A percentile compares a stretch with the other conserved stretches of the same genome.
Conservation (phyloP, 176 grass and related monocot genomes). For the Oryza officinalis region DNA sequence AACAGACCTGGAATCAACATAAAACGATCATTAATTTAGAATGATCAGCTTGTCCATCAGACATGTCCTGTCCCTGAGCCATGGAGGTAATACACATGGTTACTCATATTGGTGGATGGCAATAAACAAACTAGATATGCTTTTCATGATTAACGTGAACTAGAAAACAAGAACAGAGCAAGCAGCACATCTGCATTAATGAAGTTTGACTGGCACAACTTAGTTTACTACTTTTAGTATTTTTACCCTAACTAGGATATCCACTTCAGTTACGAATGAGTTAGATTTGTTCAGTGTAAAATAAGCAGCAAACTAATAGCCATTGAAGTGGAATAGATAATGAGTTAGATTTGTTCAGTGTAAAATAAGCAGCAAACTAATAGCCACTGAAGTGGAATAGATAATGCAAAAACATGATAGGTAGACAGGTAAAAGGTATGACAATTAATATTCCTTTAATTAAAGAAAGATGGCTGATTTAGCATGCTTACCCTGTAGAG, state of each 20-base stretch:
- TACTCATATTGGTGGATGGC: neutral
- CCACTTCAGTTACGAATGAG: neutral
- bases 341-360: neutral
- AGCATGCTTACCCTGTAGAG: slow-evolving; percentile 40
- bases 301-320: neutral
- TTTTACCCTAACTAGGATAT: neutral
- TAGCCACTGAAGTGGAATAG: neutral
- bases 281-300: neutral
- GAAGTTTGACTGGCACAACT: neutral
- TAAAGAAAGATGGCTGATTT: slow-evolving; percentile 12
- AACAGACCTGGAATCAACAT: slow-evolving; percentile 30
- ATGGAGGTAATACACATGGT: neutral
- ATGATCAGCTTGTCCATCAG: neutral
- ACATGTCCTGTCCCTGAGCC: neutral
- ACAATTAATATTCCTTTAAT: neutral
- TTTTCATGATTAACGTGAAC: neutral
- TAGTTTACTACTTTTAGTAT: neutral
- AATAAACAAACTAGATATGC: neutral
- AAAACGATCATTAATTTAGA: neutral
- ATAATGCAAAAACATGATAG: neutral
- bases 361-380: neutral
- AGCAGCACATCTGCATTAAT: neutral
- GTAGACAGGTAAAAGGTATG: neutral
- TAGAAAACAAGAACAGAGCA: neutral
- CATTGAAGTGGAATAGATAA: neutral